These are phyloP conservation scores for Metschnikowia similis DNA, from an alignment of 805 yeast species.

Conservation along the genomic window DNA sequence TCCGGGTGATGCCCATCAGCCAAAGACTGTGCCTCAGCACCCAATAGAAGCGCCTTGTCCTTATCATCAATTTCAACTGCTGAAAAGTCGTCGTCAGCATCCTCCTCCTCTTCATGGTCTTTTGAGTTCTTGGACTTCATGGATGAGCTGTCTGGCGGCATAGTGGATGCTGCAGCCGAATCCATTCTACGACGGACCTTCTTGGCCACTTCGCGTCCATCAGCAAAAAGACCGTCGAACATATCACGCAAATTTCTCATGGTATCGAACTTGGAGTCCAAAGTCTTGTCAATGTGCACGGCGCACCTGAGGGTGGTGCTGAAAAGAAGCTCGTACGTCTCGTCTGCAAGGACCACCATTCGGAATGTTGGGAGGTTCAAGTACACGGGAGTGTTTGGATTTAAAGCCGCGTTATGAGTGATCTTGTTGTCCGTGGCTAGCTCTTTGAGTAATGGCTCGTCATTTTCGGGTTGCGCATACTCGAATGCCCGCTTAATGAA, in stretches of 20 bases:
- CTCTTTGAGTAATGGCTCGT: conserved; percentile 34
- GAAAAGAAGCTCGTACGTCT: conserved; percentile 84
- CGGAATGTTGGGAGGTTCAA: conserved; percentile 84
- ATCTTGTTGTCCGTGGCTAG: conserved; percentile 34
- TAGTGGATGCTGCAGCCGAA: conserved; percentile 45
- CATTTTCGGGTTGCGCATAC: conserved; percentile 71
- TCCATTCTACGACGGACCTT: conserved; percentile 88
- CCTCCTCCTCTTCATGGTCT: conserved; percentile 39
- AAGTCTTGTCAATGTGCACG: conserved; percentile 58
- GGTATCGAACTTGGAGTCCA: conserved; percentile 42
- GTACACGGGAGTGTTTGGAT: conserved; percentile 71
- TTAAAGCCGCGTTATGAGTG: conserved; percentile 73
- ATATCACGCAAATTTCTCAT: conserved; percentile 71
- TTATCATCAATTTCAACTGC: conserved; percentile 36
- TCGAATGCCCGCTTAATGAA: conserved; percentile 87
- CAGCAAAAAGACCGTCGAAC: conserved; percentile 87
- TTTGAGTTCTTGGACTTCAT: conserved; percentile 14
- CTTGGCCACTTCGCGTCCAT: conserved; percentile 86
- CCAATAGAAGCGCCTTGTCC: conserved; percentile 46
- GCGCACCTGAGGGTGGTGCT: conserved; percentile 62
- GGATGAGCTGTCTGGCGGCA: conserved; percentile 17
- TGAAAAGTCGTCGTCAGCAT: conserved; percentile 43
- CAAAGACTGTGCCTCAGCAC: conserved; percentile 45
- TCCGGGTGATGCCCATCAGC: conserved; percentile 21
- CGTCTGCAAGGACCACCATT: conserved; percentile 93